These are phyloP conservation scores for Pseudozyma sp. DNA, from an alignment of 1,284 basidiomycete genomes.

Conservation along the genomic window DNA sequence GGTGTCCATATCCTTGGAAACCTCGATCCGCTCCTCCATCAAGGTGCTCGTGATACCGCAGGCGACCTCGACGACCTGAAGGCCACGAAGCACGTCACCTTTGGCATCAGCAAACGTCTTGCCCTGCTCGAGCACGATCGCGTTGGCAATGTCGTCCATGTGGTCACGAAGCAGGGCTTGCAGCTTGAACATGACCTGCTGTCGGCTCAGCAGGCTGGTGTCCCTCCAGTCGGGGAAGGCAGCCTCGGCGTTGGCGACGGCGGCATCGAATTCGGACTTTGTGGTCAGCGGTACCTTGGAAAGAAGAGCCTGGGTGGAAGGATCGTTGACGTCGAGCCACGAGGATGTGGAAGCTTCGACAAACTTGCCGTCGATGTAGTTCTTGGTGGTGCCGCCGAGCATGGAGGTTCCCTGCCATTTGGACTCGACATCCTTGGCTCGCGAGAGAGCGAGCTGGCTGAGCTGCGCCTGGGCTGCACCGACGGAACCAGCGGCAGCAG, in stretches of 20 bases:
- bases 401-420: conserved; percentile 86
- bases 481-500: conserved; percentile 30
- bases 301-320: conserved; percentile 87
- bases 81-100: conserved; percentile 90
- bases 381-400: conserved; percentile 78
- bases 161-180: conserved; percentile 70
- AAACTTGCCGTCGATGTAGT: conserved; percentile 89
- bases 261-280: conserved; percentile 81
- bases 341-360: conserved; percentile 80
- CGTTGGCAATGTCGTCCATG: conserved; percentile 70
- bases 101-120: conserved; percentile 80
- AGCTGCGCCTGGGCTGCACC: conserved; percentile 35
- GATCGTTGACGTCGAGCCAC: conserved; percentile 88
- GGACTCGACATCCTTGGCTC: conserved; percentile 57
- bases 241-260: conserved; percentile 85
- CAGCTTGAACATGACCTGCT: conserved; percentile 82
- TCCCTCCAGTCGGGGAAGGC: conserved; percentile 91
- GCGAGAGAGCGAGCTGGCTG: conserved; percentile 47
- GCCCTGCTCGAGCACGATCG: conserved; percentile 67
- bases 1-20: conserved; percentile 96
- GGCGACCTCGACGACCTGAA: conserved; percentile 93
- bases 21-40: conserved; percentile 90
- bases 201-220: conserved; percentile 85
- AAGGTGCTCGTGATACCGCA: conserved; percentile 84
- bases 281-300: conserved; percentile 91